A percentile compares a stretch with the other conserved stretches of the same genome.
Conservation (phyloP, 805 yeast genomes). For the Wickerhamiella azyma region DNA sequence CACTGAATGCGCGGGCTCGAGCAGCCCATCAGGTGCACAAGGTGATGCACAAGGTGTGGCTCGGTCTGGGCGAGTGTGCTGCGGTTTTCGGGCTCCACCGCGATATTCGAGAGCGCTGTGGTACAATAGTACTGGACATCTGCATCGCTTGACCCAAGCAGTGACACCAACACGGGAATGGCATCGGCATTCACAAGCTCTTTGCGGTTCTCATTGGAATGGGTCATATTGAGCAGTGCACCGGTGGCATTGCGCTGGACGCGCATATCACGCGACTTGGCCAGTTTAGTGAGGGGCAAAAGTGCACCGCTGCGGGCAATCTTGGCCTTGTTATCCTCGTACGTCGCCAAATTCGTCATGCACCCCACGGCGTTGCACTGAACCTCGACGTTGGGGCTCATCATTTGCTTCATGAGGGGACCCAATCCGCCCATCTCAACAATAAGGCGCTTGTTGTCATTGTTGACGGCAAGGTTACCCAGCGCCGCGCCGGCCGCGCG, state of each 20-base stretch:
- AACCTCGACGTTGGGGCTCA: conserved; percentile 91
- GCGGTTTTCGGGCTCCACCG: conserved; percentile 88
- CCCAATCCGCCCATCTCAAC: conserved; percentile 98
- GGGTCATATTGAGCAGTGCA: conserved; percentile 95
- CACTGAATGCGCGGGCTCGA: conserved; percentile 92
- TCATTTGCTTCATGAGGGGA: conserved; percentile 94
- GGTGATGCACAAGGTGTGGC: conserved; percentile 76
- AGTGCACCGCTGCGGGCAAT: conserved; percentile 95
- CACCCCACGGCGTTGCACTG: conserved; percentile 99
- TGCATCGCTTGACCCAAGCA: conserved; percentile 75
- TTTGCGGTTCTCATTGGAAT: conserved; percentile 88
- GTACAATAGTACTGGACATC: conserved; percentile 98
- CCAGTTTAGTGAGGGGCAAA: conserved; percentile 84
- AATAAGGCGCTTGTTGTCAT: conserved; percentile 80
- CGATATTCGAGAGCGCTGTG: conserved; percentile 90
- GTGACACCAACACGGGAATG: conserved; percentile 84
- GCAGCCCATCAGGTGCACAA: conserved; percentile 85
- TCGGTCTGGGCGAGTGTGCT: conserved; percentile 81
- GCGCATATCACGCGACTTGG: conserved; percentile 84
- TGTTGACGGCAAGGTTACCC: conserved; percentile 95
- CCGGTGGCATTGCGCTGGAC: conserved; percentile 99
- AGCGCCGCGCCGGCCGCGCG: conserved; percentile 98
- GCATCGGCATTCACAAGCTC: conserved; percentile 97
- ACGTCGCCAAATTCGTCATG: conserved; percentile 94
- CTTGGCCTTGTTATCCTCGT: conserved; percentile 89